Conservation (phyloP, 163 green algal species). For the Scenedesmus sp. region DNA sequence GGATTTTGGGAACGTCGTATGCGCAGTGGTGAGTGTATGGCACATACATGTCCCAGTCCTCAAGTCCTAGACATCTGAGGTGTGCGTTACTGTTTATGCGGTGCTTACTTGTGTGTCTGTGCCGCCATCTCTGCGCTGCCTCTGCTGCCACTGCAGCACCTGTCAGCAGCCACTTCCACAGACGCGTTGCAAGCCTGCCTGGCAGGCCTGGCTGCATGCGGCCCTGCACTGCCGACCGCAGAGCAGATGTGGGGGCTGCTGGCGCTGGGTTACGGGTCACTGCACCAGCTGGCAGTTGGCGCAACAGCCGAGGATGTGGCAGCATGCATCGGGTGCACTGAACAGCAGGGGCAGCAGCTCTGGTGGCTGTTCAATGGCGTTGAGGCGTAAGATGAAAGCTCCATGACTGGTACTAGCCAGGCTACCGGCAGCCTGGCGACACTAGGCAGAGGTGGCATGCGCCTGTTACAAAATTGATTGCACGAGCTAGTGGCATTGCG, state of each 20-base stretch:
- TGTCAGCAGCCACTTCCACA: not conserved
- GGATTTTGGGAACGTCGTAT: too few species aligned
- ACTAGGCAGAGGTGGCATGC: too few species aligned
- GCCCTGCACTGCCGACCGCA: not conserved
- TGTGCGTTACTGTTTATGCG: not conserved
- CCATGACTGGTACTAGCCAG: too few species aligned
- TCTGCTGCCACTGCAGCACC: not conserved
- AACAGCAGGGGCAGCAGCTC: not conserved
- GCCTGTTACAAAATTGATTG: too few species aligned
- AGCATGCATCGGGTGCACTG: conserved; percentile 24
- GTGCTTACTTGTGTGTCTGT: not conserved
- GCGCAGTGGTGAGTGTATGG: too few species aligned
- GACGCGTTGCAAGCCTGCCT: not conserved
- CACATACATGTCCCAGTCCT: too few species aligned
- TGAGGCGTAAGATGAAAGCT: not conserved
- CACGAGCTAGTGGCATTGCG: too few species aligned
- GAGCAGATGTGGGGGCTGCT: conserved; percentile 4
- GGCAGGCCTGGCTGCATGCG: not conserved
- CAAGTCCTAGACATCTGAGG: not conserved
- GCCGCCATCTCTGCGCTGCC: too few species aligned
- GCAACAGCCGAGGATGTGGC: conserved; percentile 8
- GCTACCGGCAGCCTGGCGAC: too few species aligned
- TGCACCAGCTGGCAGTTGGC: conserved; percentile 16
- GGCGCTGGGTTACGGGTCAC: not conserved
- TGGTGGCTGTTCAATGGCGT: not conserved